These are phyloP conservation scores for Kwoniella heveanensis DNA, from an alignment of 768 basidiomycete genomes.

Conservation along the genomic window DNA sequence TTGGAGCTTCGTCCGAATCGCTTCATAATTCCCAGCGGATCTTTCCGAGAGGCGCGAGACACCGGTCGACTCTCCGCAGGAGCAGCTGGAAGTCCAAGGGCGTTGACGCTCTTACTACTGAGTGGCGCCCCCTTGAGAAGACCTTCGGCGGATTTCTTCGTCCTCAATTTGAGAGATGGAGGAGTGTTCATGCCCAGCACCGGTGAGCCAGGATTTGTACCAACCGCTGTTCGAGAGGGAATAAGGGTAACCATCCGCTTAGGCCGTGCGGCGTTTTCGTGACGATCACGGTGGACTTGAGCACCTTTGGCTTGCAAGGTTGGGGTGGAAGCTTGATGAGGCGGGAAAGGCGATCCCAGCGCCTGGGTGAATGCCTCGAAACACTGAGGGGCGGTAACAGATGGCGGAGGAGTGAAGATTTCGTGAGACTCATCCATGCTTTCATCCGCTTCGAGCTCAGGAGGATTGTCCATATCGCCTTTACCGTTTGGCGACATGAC, in stretches of 20 bases:
- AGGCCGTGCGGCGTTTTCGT: background rate
- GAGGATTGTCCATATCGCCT: background rate
- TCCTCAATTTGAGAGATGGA: background rate
- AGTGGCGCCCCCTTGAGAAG: background rate
- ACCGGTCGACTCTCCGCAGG: background rate
- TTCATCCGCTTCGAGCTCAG: background rate
- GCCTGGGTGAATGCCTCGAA: background rate
- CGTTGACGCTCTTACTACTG: conserved; percentile 14
- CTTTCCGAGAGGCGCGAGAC: conserved; percentile 5
- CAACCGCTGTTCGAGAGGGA: background rate
- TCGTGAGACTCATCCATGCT: conserved; percentile 2
- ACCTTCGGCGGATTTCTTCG: conserved; percentile 3
- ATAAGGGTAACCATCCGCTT: background rate
- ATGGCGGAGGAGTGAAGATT: conserved; percentile 11
- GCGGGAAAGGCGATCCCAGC: conserved; percentile 4
- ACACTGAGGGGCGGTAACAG: background rate
- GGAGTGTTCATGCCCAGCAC: background rate
- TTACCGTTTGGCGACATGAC: background rate
- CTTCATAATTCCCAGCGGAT: conserved; percentile 20
- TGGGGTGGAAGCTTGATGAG: background rate
- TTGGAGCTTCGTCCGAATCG: conserved; percentile 7
- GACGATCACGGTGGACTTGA: background rate
- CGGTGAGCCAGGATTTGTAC: background rate
- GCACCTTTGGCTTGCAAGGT: background rate
- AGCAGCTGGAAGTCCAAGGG: conserved; percentile 11